These are phyloP conservation scores for Picea abies DNA, from an alignment of 83 land plant genomes.

Conservation along the genomic window DNA sequence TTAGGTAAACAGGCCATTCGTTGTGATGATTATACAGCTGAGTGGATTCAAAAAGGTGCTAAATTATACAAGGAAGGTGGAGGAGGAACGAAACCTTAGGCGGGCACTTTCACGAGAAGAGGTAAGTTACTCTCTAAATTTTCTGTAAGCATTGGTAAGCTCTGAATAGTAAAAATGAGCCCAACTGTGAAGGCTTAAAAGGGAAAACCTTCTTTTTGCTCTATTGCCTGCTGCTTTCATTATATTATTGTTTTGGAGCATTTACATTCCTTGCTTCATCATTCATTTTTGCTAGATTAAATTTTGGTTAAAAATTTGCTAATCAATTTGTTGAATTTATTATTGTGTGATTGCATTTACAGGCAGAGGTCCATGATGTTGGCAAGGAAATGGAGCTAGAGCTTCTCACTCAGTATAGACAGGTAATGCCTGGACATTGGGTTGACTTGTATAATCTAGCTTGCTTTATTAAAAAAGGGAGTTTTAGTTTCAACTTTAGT, in stretches of 20 bases:
- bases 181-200: too few species aligned
- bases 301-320: background rate
- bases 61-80: slow-evolving; percentile 88
- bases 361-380: slow-evolving; percentile 98
- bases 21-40: slow-evolving; percentile 56
- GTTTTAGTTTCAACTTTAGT: background rate
- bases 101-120: slow-evolving; percentile 83
- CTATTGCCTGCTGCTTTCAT: background rate
- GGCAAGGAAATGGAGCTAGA: slow-evolving; percentile 99
- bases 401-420: slow-evolving; percentile 88
- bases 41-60: slow-evolving; percentile 97
- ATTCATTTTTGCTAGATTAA: background rate
- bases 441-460: slow-evolving; percentile 3
- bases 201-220: too few species aligned
- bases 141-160: too few species aligned
- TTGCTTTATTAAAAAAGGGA: background rate
- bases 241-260: background rate
- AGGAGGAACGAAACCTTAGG: slow-evolving; percentile 79
- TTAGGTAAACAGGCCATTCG: background rate
- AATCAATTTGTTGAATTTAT: background rate
- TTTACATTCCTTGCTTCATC: background rate
- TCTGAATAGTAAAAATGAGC: too few species aligned
- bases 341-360: slow-evolving; percentile 9
- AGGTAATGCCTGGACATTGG: slow-evolving; percentile 49
- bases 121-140: slow-evolving; percentile 45